Conservation (phyloP, 306 rosid genomes). For the Hylodesmum podocarpum region DNA sequence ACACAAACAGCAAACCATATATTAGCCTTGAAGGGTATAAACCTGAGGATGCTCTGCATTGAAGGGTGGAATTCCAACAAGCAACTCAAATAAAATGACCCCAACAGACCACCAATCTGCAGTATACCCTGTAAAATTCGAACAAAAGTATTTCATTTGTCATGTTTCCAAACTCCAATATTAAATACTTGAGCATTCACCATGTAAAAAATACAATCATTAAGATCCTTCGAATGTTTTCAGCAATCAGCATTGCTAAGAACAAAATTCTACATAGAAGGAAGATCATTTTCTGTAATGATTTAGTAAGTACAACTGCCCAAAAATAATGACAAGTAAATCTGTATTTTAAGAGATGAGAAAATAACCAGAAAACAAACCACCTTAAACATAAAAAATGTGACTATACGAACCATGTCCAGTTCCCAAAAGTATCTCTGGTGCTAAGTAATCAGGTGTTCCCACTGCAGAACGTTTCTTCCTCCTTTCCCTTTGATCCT, state of each 20-base stretch:
- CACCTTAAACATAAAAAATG: slow-evolving; percentile 57
- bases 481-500: slow-evolving; percentile 82
- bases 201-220: not conserved
- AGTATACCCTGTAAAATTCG: slow-evolving; percentile 63
- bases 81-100: slow-evolving; percentile 90
- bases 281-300: not conserved
- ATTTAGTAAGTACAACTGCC: not conserved
- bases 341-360: slow-evolving; percentile 13
- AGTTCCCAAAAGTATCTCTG: slow-evolving; percentile 98
- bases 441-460: slow-evolving; percentile 99
- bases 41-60: slow-evolving; percentile 99
- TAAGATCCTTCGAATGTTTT: not conserved
- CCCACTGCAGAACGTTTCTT: slow-evolving; percentile 98
- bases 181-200: slow-evolving; percentile 3
- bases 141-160: slow-evolving; percentile 4
- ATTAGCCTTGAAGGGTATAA: slow-evolving; percentile 18
- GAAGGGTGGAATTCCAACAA: slow-evolving; percentile 99
- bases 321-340: slow-evolving; percentile 28
- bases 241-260: slow-evolving; percentile 20
- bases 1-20: not conserved
- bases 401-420: slow-evolving; percentile 93
- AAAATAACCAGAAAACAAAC: slow-evolving; percentile 40
- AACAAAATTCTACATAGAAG: not conserved
- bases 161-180: not conserved
- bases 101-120: slow-evolving; percentile 99